Conservation (phyloP, 1,284 basidiomycete species). For the Cryptococcus deneoformans region DNA sequence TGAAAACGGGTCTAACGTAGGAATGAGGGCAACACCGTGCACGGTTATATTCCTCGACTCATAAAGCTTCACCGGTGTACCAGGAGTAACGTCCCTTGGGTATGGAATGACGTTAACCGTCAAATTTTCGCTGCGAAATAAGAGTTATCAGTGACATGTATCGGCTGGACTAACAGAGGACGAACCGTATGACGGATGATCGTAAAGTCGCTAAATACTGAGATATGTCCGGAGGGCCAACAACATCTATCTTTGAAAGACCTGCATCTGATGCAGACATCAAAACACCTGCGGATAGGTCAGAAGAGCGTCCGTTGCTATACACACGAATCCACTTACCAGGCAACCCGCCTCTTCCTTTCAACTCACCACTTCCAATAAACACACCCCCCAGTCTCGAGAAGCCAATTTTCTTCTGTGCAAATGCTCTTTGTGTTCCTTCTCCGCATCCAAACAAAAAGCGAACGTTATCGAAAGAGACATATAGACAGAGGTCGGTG, state of each 20-base stretch:
- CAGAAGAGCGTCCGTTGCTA: too few species aligned
- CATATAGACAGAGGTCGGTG: constrained; percentile 69
- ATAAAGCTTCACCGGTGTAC: constrained; percentile 22
- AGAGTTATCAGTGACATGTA: not conserved
- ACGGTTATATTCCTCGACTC: constrained; percentile 27
- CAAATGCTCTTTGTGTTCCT: constrained; percentile 68
- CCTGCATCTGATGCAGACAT: constrained; percentile 79
- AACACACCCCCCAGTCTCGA: constrained; percentile 68
- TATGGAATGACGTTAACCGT: constrained; percentile 11
- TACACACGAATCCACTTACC: constrained; percentile 53
- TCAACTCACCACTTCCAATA: constrained; percentile 62
- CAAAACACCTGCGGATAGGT: constrained; percentile 59
- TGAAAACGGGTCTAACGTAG: not conserved
- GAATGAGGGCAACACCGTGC: constrained; percentile 25
- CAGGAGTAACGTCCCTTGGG: constrained; percentile 5
- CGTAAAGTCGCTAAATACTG: constrained; percentile 67
- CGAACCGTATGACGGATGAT: constrained; percentile 22
- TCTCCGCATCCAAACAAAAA: constrained; percentile 87
- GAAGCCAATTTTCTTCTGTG: constrained; percentile 65
- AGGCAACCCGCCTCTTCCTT: constrained; percentile 61
- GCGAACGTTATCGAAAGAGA: constrained; percentile 71
- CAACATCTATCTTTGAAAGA: constrained; percentile 58
- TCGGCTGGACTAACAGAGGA: not conserved
- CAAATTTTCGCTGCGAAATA: constrained; percentile 12
- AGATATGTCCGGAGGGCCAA: constrained; percentile 68